These are phyloP conservation scores for Mallotus nudiflorus DNA, from an alignment of 345 rosid species.

Conservation along the genomic window DNA sequence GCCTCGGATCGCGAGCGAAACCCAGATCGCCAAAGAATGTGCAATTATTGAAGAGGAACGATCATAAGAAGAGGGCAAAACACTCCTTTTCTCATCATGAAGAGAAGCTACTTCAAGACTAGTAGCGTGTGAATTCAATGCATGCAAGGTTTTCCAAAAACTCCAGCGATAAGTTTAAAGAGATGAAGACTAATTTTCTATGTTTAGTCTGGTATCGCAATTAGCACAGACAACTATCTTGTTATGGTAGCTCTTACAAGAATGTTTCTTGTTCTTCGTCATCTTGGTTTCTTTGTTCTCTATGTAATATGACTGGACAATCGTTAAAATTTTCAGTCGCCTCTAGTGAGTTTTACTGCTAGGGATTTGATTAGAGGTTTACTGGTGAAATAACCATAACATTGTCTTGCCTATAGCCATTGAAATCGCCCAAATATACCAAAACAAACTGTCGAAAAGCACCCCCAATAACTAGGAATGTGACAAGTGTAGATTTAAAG, in stretches of 20 bases:
- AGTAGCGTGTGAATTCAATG: constrained; percentile 8
- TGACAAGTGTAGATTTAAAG: constrained; percentile 37
- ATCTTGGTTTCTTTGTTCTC: too few species aligned
- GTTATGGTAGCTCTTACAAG: constrained; percentile 25
- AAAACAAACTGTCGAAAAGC: constrained; percentile 21
- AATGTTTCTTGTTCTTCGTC: constrained; percentile 26
- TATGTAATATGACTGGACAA: too few species aligned
- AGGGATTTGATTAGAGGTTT: constrained; percentile 34
- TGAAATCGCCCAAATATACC: constrained; percentile 34
- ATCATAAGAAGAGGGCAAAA: background rate
- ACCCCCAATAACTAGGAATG: constrained; percentile 10
- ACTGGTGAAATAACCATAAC: constrained; percentile 32
- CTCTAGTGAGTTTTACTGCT: constrained; percentile 34
- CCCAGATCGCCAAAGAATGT: constrained; percentile 24
- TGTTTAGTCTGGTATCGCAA: background rate
- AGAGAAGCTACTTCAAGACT: constrained; percentile 17
- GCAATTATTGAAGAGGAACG: too few species aligned
- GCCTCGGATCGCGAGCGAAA: too few species aligned
- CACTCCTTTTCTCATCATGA: background rate
- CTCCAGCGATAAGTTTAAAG: background rate
- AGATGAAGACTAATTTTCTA: background rate
- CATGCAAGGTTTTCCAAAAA: constrained; percentile 1
- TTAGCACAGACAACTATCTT: constrained; percentile 16
- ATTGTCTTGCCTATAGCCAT: constrained; percentile 30
- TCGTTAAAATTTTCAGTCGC: constrained; percentile 29